Percentiles rank a stretch among this genome's conserved stretches.
Evolutionary conservation across 805 yeast genomes (phyloP).

Genomic region (Ogataea polymorpha): DNA sequence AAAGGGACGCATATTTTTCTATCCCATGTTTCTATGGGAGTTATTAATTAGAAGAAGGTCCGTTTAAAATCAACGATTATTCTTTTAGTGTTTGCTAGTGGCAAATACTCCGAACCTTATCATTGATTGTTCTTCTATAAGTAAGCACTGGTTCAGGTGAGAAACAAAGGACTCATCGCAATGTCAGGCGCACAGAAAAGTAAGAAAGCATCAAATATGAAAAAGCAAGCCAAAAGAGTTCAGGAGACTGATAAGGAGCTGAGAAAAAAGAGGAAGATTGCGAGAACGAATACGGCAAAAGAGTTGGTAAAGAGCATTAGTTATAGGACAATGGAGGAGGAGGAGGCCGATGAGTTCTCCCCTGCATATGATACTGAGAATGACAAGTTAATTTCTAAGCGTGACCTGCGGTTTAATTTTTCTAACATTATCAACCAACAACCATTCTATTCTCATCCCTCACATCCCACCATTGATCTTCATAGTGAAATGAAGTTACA

Average conservation of each 20-base stretch:
- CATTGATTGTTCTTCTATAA: too few species aligned
- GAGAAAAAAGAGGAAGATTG: slow-evolving; percentile 4
- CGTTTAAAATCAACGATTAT: too few species aligned
- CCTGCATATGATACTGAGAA: slow-evolving; percentile 5
- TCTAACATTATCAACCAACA: slow-evolving; percentile 27
- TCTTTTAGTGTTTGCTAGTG: too few species aligned
- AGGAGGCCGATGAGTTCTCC: too few species aligned
- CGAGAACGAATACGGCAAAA: neutral
- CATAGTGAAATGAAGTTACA: slow-evolving; percentile 31
- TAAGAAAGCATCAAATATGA: neutral
- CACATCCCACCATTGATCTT: slow-evolving; percentile 23
- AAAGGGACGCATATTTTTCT: slow-evolving; percentile 4
- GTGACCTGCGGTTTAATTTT: slow-evolving; percentile 25
- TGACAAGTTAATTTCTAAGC: slow-evolving; percentile 12
- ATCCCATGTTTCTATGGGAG: neutral
- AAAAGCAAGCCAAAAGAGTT: slow-evolving; percentile 8
- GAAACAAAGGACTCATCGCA: too few species aligned
- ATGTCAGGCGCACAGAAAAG: slow-evolving; percentile 3
- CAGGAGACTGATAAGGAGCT: neutral
- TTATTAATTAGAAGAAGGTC: too few species aligned
- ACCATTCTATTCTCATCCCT: slow-evolving; percentile 24
- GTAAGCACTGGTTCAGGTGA: too few species aligned
- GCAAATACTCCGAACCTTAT: too few species aligned
- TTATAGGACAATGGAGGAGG: neutral
- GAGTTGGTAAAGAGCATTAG: neutral